These are phyloP conservation scores for Boletus vinaceobasis DNA, from an alignment of 768 basidiomycete genomes.

Conservation along the genomic window DNA sequence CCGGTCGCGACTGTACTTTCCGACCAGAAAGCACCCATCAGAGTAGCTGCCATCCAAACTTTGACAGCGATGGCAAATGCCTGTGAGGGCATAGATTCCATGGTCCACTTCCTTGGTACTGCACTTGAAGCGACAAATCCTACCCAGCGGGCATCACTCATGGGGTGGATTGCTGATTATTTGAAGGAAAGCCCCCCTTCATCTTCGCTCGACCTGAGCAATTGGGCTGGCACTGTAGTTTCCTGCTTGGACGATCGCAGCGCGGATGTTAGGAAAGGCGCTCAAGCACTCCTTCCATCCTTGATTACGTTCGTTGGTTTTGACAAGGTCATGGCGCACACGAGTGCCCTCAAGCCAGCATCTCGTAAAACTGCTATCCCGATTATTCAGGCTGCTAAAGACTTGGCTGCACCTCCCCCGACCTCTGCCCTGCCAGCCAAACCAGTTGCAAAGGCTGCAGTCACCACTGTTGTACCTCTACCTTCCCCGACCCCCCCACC, in stretches of 20 bases:
- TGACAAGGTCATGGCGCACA: slow-evolving; percentile 83
- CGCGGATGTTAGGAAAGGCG: slow-evolving; percentile 88
- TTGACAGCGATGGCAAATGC: slow-evolving; percentile 81
- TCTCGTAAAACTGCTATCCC: slow-evolving; percentile 81
- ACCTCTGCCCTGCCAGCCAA: slow-evolving; percentile 30
- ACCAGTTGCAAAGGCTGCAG: slow-evolving; percentile 24
- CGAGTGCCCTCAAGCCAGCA: slow-evolving; percentile 86
- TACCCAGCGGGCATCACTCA: slow-evolving; percentile 72
- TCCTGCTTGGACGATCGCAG: slow-evolving; percentile 86
- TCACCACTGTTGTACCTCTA: slow-evolving; percentile 21
- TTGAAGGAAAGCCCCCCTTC: slow-evolving; percentile 61
- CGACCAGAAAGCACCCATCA: slow-evolving; percentile 88
- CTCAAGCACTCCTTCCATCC: slow-evolving; percentile 74
- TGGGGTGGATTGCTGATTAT: slow-evolving; percentile 80
- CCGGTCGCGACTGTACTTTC: slow-evolving; percentile 83
- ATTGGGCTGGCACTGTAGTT: slow-evolving; percentile 64
- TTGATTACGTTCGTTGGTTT: slow-evolving; percentile 75
- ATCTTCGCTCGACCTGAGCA: slow-evolving; percentile 60
- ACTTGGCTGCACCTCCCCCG: slow-evolving; percentile 34
- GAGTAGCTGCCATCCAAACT: slow-evolving; percentile 72
- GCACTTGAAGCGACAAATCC: slow-evolving; percentile 88
- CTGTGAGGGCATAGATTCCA: slow-evolving; percentile 78
- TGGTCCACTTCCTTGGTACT: slow-evolving; percentile 74
- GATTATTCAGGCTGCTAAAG: slow-evolving; percentile 81
- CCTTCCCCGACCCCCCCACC: slow-evolving; percentile 32